Evolutionary conservation across 169 alveolate genomes (phyloP), one percentile per base, ranked within the genome.

Genomic region (Eimeria praecox): DNA sequence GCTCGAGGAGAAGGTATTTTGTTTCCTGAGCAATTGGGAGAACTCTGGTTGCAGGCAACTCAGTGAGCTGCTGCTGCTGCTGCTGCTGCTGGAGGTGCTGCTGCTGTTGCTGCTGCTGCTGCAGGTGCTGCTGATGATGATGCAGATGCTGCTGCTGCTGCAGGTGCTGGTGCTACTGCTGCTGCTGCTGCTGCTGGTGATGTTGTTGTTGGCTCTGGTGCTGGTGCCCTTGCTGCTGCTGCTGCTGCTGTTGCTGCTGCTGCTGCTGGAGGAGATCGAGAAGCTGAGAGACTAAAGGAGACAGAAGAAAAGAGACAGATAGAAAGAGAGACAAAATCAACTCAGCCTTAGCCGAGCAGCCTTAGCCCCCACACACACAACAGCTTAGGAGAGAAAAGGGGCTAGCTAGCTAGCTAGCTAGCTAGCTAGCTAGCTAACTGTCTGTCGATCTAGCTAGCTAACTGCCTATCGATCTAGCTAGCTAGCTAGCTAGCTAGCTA

Each of bases 91-190:
- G 83, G 49, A 27, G 83, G 24, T 18, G 83, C 9, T 38, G 83
- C 83, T 73, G 75, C 75, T 64, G 75, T n/a, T 64, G 75, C 75
- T 64, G 75, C 75, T 64, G 75, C 75, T 64, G 75, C 24, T 64
- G 75, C 75, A 10, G 56, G 20, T 49, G 56, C 56, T 8, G 56
- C 12, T 8, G 20, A 5, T 49, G 56, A 49, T 8, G 12, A 12
- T 5, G 56, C 56, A 49, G 56, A 5, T 49, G 56, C 56, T 5
- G 56, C 12, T 49, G 12, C 56, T 49, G 56, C 56, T 49, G 56
- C 56, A 8, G 56, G 5, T 49, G 5, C 56, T 49, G 56, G 20
- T 49, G 56, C 12, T 49, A 8, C 56, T 49, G 56, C 56, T 12
- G 56, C 56, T 49, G 56, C 5, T 49, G 56, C 56, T 5, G 56